A percentile compares a stretch with the other conserved stretches of the same genome.
Conservation (phyloP, 768 basidiomycete species). For the Cystobasidium tubakii region DNA sequence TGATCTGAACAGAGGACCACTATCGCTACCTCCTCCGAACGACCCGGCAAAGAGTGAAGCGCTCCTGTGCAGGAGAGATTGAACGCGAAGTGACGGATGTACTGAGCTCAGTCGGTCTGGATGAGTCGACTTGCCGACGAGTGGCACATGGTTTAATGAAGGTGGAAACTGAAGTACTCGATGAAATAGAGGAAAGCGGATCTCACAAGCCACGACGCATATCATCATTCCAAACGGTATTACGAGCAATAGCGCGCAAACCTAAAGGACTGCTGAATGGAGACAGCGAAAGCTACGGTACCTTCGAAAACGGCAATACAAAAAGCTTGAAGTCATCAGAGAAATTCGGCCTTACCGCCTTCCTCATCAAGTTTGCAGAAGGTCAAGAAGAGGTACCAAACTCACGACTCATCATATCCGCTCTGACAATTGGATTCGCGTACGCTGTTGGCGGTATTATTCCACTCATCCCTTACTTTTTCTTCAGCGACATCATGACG, state of each 20-base stretch:
- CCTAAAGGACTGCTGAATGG: constrained; percentile 32
- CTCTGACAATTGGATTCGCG: constrained; percentile 89
- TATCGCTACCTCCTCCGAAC: constrained; percentile 37
- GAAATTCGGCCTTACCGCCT: constrained; percentile 80
- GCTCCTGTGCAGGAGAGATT: constrained; percentile 89
- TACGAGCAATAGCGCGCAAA: constrained; percentile 40
- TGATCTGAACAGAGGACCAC: constrained; percentile 1
- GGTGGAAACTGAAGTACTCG: constrained; percentile 50
- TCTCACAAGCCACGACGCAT: constrained; percentile 33
- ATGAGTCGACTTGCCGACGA: constrained; percentile 68
- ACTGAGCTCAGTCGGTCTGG: constrained; percentile 81
- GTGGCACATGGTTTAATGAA: constrained; percentile 67
- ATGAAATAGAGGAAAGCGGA: constrained; percentile 57
- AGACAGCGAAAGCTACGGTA: constrained; percentile 19
- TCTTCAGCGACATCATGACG: constrained; percentile 62
- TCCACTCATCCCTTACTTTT: constrained; percentile 66
- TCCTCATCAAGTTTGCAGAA: constrained; percentile 92
- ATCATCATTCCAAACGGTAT: constrained; percentile 40
- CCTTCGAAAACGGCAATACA: constrained; percentile 57
- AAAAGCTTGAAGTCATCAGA: constrained; percentile 61
- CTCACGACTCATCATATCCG: constrained; percentile 75
- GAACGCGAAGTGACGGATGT: constrained; percentile 87
- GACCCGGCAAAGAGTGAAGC: constrained; percentile 64
- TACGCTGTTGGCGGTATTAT: constrained; percentile 86
- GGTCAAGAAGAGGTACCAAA: constrained; percentile 87